Evolutionary conservation across 208 protist species (phyloP).

Genomic region (Acanthamoeba culbertsoni): DNA sequence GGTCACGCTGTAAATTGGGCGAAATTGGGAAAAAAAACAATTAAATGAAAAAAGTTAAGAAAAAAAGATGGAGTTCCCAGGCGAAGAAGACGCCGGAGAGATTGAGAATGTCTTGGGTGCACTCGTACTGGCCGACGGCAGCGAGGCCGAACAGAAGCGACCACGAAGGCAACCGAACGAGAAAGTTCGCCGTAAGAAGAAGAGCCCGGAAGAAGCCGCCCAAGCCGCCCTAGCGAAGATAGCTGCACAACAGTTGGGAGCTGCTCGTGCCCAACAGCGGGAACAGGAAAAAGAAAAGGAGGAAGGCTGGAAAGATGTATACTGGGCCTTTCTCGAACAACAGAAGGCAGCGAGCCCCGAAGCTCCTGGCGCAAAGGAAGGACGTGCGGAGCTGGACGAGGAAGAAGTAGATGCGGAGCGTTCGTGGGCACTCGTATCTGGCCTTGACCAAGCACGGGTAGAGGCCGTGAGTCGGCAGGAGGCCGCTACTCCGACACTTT

Average conservation of each 20-base stretch:
- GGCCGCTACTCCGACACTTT: not conserved
- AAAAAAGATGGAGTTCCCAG: not conserved
- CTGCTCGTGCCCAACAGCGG: not conserved
- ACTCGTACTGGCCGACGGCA: not conserved
- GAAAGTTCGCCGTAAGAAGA: not conserved
- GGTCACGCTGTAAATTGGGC: too few species aligned
- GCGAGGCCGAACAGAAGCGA: not conserved
- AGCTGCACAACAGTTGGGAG: not conserved
- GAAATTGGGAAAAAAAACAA: too few species aligned
- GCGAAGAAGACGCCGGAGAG: not conserved
- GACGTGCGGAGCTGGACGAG: not conserved
- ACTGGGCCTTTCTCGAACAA: not conserved
- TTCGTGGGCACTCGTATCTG: not conserved
- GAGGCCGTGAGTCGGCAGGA: not conserved
- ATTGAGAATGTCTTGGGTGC: not conserved
- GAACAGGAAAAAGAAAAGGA: not conserved
- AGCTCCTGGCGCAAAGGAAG: not conserved
- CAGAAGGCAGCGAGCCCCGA: not conserved
- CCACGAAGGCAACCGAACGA: not conserved
- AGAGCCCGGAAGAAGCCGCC: not conserved
- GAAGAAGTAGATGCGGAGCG: not conserved
- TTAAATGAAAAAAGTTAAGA: not conserved
- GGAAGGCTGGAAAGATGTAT: not conserved
- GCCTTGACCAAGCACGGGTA: not conserved
- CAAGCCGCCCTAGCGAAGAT: not conserved